Base-by-base conservation (phyloP, 441 rosid species). In the Croton setiger region DNA sequence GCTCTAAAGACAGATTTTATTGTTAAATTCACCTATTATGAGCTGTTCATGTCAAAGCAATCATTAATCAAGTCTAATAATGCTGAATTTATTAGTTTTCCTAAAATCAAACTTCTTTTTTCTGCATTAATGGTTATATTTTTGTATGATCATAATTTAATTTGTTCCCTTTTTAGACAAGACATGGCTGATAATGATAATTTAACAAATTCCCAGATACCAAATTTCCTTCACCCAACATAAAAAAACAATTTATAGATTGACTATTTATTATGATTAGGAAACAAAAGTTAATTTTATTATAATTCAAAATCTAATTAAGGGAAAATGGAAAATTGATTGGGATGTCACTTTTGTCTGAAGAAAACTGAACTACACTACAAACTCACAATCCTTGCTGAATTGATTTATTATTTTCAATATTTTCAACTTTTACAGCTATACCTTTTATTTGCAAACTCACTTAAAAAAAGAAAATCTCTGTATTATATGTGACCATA, bases 381-480 rank as follows among this genome's bases (percentile, higher is more conserved):
- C 57, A 37, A 48, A 60, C 39, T 56, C 44, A 2, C 7, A 53
- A 18, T 70, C 66, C 66, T 67, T 4, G 77, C 77, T 70, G 77
- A 67, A 57, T 37, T 65, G 74, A 5, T 12, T 37, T 56, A 15
- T 12, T 8, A 56, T 56, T 27, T 39, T 67, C 37, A 17, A 2
- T 60, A 17, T 48, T 64, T 39, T 49, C 66, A 21, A 56, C 66
- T 68, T 58, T 79, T 49, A 49, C 45, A 56, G 54, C 54, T 20
- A 44, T 7, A 39, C 6, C 11, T 49, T 18, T 14, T 39, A 20
- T 53, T 54, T 37, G 45, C 31, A 37, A 3, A 18, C 2, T 7
- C 3, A 36, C 33, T n/a, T 23, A 21, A 48, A 63, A 49, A 72
- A 43, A 45, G 63, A 51, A 58, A 67, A 58, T 69, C 62, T 15